Evolutionary conservation across 2,329 filamentous ascomycete species (phyloP), one percentile per base, ranked within the genome.

Genomic region (Fusarium fracticaudum): DNA sequence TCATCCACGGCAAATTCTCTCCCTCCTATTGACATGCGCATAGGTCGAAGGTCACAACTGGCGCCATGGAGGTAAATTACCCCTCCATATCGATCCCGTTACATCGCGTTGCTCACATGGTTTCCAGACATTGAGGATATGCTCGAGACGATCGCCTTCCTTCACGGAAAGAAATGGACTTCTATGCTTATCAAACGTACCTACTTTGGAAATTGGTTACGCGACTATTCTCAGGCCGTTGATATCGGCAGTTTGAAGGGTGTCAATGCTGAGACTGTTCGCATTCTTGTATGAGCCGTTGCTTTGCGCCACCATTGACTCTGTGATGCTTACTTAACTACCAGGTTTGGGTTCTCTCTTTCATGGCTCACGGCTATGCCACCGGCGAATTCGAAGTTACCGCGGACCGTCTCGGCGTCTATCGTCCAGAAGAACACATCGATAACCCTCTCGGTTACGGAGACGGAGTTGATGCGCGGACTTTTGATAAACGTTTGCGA

Each of bases 131-230:
- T 95, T 72, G 92, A 95, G 85, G 94, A 96, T 82, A 91, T 94
- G 84, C 90, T 96, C 77, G 92, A 93, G 82, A 93, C 91, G 11
- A 84, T 96, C 74, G 90, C 92, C 37, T 95, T 94, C 78, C 87
- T 96, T 66, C 88, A 92, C 72, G 93, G 93, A 66, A 94, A 95
- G 80, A 96, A 96, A 85, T 96, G 94, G 94, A 93, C 92, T 4
- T 91, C 91, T 20, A 91, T 93, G 86, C 90, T 93, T 84, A 88
- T 96, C 60, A 92, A 93, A 83, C 88, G 93, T 63, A 91, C 92
- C 37, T 96, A 95, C 83, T 96, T 96, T 85, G 93, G 94, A 66
- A 96, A 96, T 83, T 96, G 94, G 93, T 85, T 96, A 45, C 89
- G 94, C 69, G 94, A 96, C 84, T 96, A 96, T 81, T 95, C 92